These are phyloP conservation scores for Rauvolfia tetraphylla DNA, from an alignment of 257 asterid genomes.

Conservation along the genomic window DNA sequence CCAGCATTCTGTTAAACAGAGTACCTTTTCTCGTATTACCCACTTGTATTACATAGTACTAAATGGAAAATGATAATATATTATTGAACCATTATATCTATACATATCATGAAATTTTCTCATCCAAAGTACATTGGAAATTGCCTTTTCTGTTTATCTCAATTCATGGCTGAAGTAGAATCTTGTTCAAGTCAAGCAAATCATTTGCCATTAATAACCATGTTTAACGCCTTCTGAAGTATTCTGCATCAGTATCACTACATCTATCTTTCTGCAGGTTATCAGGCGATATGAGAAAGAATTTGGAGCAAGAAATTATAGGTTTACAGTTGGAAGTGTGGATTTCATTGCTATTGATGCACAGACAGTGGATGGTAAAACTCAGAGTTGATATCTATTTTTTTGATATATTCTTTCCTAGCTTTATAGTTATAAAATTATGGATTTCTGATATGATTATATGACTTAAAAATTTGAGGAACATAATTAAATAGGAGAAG, in stretches of 20 bases:
- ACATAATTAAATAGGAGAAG: neutral
- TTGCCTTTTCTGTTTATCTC: conserved; percentile 1
- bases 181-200: neutral
- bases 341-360: conserved; percentile 80
- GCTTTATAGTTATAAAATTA: neutral
- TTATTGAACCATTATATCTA: neutral
- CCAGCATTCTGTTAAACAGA: neutral
- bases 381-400: neutral
- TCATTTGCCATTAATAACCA: neutral
- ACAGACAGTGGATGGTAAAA: conserved; percentile 84
- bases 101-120: neutral
- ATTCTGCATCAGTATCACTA: conserved; percentile 5
- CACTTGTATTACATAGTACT: neutral
- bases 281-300: conserved; percentile 65
- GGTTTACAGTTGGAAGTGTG: conserved; percentile 62
- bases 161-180: neutral
- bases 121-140: neutral
- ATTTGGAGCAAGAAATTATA: conserved; percentile 79
- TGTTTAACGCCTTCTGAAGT: neutral
- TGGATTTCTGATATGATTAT: neutral
- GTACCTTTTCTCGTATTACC: no score
- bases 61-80: neutral
- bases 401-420: neutral
- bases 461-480: neutral
- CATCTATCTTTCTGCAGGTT: conserved; percentile 40